Conservation (phyloP, 2,329 filamentous ascomycete species). For the Xylariaceae sp. region DNA sequence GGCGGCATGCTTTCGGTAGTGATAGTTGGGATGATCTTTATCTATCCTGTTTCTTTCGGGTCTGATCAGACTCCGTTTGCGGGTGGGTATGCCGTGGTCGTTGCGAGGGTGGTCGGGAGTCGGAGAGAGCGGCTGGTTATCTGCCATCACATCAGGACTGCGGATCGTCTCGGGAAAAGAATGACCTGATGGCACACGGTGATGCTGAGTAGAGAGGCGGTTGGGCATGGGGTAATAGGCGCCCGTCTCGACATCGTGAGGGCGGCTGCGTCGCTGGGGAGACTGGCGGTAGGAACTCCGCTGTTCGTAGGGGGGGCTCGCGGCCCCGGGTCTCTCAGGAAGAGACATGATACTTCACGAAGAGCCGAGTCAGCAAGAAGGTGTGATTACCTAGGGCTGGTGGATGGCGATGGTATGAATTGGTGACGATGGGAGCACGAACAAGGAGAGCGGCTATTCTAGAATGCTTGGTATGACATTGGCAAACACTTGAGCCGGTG, state of each 20-base stretch:
- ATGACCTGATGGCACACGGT: constrained; percentile 55
- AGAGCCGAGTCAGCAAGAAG: constrained; percentile 12
- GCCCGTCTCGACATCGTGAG: constrained; percentile 69
- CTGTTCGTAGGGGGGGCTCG: constrained; percentile 57
- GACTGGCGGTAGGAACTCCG: constrained; percentile 66
- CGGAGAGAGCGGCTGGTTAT: constrained; percentile 54
- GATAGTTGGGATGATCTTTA: constrained; percentile 86
- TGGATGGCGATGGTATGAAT: background rate
- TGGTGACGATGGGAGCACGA: constrained; percentile 6
- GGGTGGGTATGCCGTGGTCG: constrained; percentile 35
- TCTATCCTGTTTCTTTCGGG: constrained; percentile 86
- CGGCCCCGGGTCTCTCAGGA: constrained; percentile 61
- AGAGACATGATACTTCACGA: constrained; percentile 55
- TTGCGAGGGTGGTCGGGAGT: constrained; percentile 35
- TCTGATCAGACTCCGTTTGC: constrained; percentile 85
- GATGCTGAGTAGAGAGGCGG: constrained; percentile 42
- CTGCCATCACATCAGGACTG: constrained; percentile 54
- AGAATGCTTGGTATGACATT: constrained; percentile 6
- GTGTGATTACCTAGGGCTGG: no score
- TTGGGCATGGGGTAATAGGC: constrained; percentile 44
- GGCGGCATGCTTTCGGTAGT: constrained; percentile 92
- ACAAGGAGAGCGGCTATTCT: constrained; percentile 5
- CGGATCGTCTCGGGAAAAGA: constrained; percentile 58
- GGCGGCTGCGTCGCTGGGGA: constrained; percentile 61
- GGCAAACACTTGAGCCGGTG: constrained; percentile 1